Percentiles rank a stretch among this genome's conserved stretches.
Conservation (phyloP, 2,329 filamentous ascomycete genomes). For the Alternaria sp. region DNA sequence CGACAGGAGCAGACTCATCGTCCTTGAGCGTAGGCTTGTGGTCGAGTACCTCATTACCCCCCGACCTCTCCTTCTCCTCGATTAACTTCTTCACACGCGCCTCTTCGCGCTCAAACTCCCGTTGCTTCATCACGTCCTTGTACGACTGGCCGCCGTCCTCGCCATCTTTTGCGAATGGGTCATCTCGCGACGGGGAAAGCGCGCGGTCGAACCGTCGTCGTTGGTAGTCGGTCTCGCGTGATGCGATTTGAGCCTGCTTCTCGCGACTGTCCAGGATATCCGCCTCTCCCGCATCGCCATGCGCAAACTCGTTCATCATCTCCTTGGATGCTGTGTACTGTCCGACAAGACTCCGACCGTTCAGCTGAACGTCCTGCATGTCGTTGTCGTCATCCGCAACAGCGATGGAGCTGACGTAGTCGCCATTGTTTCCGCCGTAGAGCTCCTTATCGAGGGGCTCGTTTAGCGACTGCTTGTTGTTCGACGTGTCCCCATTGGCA, state of each 20-base stretch:
- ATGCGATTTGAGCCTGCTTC: constrained; percentile 87
- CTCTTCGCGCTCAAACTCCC: constrained; percentile 93
- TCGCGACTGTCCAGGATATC: constrained; percentile 87
- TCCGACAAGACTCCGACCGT: constrained; percentile 80
- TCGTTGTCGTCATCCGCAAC: constrained; percentile 79
- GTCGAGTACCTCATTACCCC: constrained; percentile 67
- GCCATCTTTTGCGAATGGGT: constrained; percentile 81
- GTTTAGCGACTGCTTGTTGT: constrained; percentile 89
- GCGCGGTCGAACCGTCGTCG: constrained; percentile 88
- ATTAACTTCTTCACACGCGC: constrained; percentile 83
- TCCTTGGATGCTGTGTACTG: constrained; percentile 94
- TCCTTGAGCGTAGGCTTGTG: constrained; percentile 78
- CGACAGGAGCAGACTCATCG: constrained; percentile 67
- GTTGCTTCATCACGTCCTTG: constrained; percentile 86
- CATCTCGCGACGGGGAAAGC: constrained; percentile 83
- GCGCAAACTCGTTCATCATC: constrained; percentile 93
- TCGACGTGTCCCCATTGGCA: constrained; percentile 79
- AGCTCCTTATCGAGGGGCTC: constrained; percentile 88
- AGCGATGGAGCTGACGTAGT: constrained; percentile 91
- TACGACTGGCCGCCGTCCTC: constrained; percentile 82
- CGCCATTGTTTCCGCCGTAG: constrained; percentile 75
- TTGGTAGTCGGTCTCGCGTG: constrained; percentile 97
- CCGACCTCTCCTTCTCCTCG: constrained; percentile 73
- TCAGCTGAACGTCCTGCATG: constrained; percentile 73
- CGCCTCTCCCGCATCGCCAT: constrained; percentile 88